Conservation (phyloP, 352 stramenopile genomes). For the Pythium folliculosum region DNA sequence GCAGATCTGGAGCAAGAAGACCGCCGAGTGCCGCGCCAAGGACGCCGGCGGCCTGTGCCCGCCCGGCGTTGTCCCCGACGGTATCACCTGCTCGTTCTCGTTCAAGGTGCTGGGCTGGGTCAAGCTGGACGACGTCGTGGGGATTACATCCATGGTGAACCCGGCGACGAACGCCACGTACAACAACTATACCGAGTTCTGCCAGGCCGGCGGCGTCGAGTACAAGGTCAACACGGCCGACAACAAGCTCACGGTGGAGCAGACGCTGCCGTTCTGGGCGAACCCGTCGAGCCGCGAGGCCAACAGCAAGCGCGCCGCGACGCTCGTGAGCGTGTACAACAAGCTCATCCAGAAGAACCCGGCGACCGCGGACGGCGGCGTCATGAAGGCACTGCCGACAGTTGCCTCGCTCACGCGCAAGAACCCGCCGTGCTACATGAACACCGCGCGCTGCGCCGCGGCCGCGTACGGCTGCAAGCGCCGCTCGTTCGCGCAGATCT, state of each 20-base stretch:
- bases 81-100: conserved; percentile 59
- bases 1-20: conserved; percentile 38
- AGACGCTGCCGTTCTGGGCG: conserved; percentile 66
- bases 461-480: conserved; percentile 55
- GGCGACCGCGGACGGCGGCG: conserved; percentile 36
- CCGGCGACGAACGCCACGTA: conserved; percentile 38
- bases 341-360: conserved; percentile 32
- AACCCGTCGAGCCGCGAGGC: conserved; percentile 44
- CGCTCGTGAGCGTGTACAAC: conserved; percentile 53
- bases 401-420: conserved; percentile 32
- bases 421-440: conserved; percentile 68
- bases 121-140: conserved; percentile 63
- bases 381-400: conserved; percentile 52
- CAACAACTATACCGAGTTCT: conserved; percentile 63
- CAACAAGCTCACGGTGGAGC: conserved; percentile 32
- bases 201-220: conserved; percentile 49
- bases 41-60: conserved; percentile 50
- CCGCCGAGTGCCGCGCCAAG: conserved; percentile 41
- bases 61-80: conserved; percentile 52
- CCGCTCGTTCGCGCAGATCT: conserved; percentile 60
- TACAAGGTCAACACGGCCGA: conserved; percentile 41
- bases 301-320: conserved; percentile 48
- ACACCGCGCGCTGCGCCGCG: conserved; percentile 48
- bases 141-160: conserved; percentile 65
- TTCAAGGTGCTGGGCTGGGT: conserved; percentile 70